phyloP scores from a whole-genome alignment of 257 asterid species.

The Solanum sparsipilum region DNA sequence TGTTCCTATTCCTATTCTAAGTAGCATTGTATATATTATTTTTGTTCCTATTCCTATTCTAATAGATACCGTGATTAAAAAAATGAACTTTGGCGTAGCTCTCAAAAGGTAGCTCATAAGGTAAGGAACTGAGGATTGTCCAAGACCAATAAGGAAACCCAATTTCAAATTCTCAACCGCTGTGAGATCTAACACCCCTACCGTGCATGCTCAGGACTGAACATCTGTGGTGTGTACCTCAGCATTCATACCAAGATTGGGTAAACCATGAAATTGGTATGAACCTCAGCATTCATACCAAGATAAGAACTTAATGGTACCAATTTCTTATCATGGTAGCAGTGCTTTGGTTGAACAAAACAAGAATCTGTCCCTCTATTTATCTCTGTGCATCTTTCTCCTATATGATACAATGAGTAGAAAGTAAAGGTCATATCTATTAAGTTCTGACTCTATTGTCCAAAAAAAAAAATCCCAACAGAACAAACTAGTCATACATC shows the following conservation, averaged over 20 bases:
- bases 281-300: background rate
- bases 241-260: background rate
- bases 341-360: background rate
- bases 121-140: background rate
- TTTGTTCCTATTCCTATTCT: background rate
- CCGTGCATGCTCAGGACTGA: background rate
- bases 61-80: background rate
- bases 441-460: background rate
- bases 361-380: background rate
- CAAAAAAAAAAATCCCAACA: background rate
- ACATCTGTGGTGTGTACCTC: background rate
- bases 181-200: background rate
- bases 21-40: background rate
- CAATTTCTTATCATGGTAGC: background rate
- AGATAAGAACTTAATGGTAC: background rate
- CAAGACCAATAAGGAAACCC: background rate
- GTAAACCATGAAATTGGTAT: background rate
- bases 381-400: background rate
- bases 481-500: background rate
- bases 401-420: background rate
- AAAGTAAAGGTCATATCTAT: background rate
- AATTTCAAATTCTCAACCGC: background rate
- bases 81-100: background rate
- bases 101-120: background rate
- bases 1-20: background rate